These are phyloP conservation scores for Colletotrichum costaricense DNA, from an alignment of 2,329 filamentous ascomycete species.

Conservation along the genomic window DNA sequence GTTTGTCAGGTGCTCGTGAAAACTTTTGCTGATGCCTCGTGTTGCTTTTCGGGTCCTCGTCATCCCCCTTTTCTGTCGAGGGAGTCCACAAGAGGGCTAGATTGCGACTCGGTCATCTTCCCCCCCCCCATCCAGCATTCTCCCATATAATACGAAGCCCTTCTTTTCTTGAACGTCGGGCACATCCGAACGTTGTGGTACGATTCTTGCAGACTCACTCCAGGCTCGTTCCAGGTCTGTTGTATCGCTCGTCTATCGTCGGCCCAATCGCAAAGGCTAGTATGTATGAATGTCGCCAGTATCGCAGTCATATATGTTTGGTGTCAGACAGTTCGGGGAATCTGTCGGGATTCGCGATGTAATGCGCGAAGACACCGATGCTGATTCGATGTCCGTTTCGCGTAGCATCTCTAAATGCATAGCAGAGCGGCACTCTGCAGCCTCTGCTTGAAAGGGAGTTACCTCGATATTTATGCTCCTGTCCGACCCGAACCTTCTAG, in stretches of 20 bases:
- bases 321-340: background rate
- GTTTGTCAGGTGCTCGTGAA: slow-evolving; percentile 12
- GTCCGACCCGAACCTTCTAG: background rate
- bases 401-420: slow-evolving; percentile 38
- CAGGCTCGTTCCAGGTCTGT: background rate
- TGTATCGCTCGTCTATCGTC: slow-evolving; percentile 2
- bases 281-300: no score
- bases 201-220: background rate
- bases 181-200: background rate
- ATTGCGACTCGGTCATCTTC: no score
- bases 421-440: slow-evolving; percentile 10
- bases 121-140: background rate
- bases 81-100: background rate
- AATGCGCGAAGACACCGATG: slow-evolving; percentile 12
- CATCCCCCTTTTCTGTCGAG: slow-evolving; percentile 9
- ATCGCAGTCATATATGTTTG: no score
- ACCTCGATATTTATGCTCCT: slow-evolving; percentile 5
- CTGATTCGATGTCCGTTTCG: slow-evolving; percentile 40
- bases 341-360: background rate
- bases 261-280: background rate
- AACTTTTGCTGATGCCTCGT: slow-evolving; percentile 3
- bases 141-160: background rate
- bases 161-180: background rate
- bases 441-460: background rate
- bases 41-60: background rate